Base-by-base conservation (phyloP, 1,139 yeast genomes). In the Suhomyces coccinellae region DNA sequence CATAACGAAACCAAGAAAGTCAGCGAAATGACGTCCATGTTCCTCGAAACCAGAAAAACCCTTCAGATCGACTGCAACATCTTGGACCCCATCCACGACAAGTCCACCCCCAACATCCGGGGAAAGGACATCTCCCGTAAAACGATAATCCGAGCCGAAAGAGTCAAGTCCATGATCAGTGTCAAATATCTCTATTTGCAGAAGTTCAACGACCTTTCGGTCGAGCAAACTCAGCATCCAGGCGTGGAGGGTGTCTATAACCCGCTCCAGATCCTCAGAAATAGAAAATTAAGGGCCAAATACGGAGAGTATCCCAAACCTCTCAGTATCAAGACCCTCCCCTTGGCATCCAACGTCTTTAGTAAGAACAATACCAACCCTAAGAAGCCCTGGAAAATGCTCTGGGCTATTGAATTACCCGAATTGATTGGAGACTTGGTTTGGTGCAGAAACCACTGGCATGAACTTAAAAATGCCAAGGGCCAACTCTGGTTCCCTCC, bases 231-330 rank as follows among this genome's bases (percentile, higher is more conserved):
- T 10, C 64, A 59, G 17, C 75, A 73, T 47, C 72, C 73, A 0
- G 73, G 79, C 0, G 77, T 85, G 2, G 89, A 83, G 49, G 87
- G 85, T 0, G 77, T 79, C 3, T 89, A 85, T 65, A 89, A 89
- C 58, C 97, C 97, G 1, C 67, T 89, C 38, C 96, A 87, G 59
- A 77, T 83, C 15, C 79, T 89, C 31, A 68, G 97, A 49, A 86
- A 89, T 61, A 70, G 97, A 45, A 71, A 73, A 47, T 60, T 83
- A 10, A 61, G 75, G 52, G 73, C 75, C 51, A 77, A 75, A 52
- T 67, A 75, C 53, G 43, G 41, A 3, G 79, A 76, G 40, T 62
- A 60, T 43, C 73, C 73, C 13, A 64, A 64, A 39, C 66, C 66
- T 1, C 51, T 73, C 10, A 50, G 67, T 3, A 55, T 65, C 22